Conservation (phyloP, 208 protist genomes). For the Leishmania braziliensis region DNA sequence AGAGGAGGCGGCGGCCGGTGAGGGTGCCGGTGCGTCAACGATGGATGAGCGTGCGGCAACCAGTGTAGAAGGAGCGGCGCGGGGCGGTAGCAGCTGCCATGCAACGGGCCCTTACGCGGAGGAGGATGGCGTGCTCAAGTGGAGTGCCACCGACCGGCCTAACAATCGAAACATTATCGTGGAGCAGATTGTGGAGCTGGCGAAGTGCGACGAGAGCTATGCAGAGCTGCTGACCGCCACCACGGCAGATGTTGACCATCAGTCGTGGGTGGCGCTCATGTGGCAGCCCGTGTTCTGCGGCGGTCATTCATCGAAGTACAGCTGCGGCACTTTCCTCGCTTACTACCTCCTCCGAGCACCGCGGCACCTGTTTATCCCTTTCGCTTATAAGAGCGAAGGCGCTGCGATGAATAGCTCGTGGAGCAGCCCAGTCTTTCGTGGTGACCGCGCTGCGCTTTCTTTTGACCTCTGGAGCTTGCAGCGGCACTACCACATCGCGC, state of each 20-base stretch:
- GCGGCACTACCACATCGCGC: constrained; percentile 52
- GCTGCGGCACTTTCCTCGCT: constrained; percentile 82
- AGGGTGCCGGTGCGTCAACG: not conserved
- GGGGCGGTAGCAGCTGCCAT: not conserved
- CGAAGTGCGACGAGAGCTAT: constrained; percentile 58
- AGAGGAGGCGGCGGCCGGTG: constrained; percentile 9
- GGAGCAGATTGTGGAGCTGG: constrained; percentile 78
- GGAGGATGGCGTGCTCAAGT: constrained; percentile 63
- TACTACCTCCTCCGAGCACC: constrained; percentile 85
- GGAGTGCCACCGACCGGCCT: constrained; percentile 75
- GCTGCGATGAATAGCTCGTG: constrained; percentile 71
- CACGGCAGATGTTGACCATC: constrained; percentile 73
- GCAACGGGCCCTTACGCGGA: constrained; percentile 20
- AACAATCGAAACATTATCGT: constrained; percentile 77
- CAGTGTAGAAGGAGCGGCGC: not conserved
- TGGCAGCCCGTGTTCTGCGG: constrained; percentile 87
- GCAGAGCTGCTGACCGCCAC: constrained; percentile 63
- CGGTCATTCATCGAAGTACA: constrained; percentile 78
- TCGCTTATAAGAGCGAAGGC: constrained; percentile 46
- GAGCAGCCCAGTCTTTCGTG: constrained; percentile 72
- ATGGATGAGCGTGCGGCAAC: not conserved
- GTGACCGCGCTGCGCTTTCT: constrained; percentile 52
- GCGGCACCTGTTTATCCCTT: constrained; percentile 59
- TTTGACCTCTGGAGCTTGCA: constrained; percentile 74
- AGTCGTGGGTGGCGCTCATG: constrained; percentile 88